Evolutionary conservation across 2,329 filamentous ascomycete genomes (phyloP), one percentile per base, ranked within the genome.

Genomic region (Pseudocercospora eumusae): DNA sequence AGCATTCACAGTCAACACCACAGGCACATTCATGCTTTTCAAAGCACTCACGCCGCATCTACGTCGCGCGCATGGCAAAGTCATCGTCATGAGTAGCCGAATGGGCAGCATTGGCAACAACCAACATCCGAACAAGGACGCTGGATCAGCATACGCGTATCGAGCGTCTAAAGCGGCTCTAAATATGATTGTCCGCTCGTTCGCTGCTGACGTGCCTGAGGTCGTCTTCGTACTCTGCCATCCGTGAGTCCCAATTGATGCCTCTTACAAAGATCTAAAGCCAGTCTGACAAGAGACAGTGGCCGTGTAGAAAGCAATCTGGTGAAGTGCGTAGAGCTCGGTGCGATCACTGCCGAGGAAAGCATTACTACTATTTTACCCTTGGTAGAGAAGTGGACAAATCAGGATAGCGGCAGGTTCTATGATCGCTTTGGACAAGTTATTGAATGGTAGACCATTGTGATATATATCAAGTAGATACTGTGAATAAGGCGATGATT

Each of bases 91-190:
- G 70, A 76, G 76, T 1, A 78, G 76, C 1, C 72, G 80, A 0
- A 81, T 82, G 80, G 78, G 79, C 3, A 78, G 75, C 11, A 61
- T 81, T 8, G 63, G 70, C 0, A 72, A 74, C 25, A 81, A 81
- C 61, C 36, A 66, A 23, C 25, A 21, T 11, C 62, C 63, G 2
- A 71, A 69, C n/a, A 62, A 62, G 15, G 67, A 63, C 0, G 69
- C 70, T 1, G 80, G 79, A 0, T 74, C 75, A 1, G 78, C 74
- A 1, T 82, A 81, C 64, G 80, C 80, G 10, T 82, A 82, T 65
- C 71, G 80, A 8, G 78, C 79, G 4, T 77, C 75, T 45, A 81
- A 82, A 66, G 79, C 79, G 3, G 80, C 77, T 23, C 66, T 81
- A 36, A 81, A 82, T 63, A 76, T 78, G 5, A 73, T 82, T 7